phyloP scores from a whole-genome alignment of 2,329 filamentous ascomycete species.

The Pseudogymnoascus sp. region DNA sequence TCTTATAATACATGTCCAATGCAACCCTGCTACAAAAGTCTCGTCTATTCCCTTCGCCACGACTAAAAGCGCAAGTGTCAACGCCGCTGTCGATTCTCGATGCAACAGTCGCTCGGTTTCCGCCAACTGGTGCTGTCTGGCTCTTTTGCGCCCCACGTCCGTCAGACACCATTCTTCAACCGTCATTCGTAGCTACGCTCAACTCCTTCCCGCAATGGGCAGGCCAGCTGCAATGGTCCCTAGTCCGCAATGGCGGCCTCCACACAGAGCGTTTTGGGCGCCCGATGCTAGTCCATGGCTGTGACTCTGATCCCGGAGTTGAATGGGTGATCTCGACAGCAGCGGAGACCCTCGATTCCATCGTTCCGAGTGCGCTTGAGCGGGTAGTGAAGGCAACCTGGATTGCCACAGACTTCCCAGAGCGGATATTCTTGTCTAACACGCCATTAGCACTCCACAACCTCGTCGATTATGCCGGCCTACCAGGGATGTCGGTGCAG shows the following conservation, averaged over 20 bases:
- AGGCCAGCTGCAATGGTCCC: conserved; percentile 12
- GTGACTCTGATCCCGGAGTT: conserved; percentile 35
- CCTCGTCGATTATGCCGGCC: conserved; percentile 25
- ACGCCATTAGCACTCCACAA: conserved; percentile 30
- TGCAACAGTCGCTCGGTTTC: conserved; percentile 35
- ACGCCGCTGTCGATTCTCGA: conserved; percentile 36
- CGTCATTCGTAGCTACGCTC: conserved; percentile 31
- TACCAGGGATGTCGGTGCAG: conserved; percentile 31
- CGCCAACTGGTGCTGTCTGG: conserved; percentile 37
- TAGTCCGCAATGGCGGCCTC: conserved; percentile 36
- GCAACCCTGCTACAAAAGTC: not conserved
- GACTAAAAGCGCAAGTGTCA: not conserved
- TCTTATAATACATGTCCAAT: no score
- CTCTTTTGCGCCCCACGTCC: conserved; percentile 26
- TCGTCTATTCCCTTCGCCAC: not conserved
- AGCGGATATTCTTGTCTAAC: conserved; percentile 29
- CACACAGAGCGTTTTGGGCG: conserved; percentile 30
- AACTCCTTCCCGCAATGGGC: conserved; percentile 14
- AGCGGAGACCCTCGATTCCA: conserved; percentile 22
- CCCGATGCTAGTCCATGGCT: conserved; percentile 31
- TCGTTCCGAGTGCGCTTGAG: conserved; percentile 26
- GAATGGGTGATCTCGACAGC: conserved; percentile 31
- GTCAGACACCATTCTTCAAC: conserved; percentile 16
- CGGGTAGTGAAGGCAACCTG: conserved; percentile 24
- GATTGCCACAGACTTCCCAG: conserved; percentile 30